Percentiles rank a stretch among this genome's conserved stretches.
Evolutionary conservation across 2,329 filamentous ascomycete genomes (phyloP).

Genomic region (Sclerotinia borealis): DNA sequence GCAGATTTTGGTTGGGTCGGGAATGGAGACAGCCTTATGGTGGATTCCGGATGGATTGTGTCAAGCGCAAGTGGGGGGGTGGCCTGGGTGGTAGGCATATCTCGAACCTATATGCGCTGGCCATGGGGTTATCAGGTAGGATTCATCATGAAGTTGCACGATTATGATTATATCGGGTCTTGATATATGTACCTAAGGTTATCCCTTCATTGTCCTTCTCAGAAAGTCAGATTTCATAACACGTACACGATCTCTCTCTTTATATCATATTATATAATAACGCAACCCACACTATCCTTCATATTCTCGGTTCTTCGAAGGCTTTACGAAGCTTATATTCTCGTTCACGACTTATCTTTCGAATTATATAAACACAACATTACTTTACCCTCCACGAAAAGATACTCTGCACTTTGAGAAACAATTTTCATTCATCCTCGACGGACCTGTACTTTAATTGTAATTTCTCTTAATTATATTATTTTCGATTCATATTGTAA

Average conservation of each 20-base stretch:
- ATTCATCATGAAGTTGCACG: not conserved
- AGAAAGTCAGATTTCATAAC: not conserved
- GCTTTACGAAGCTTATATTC: not conserved
- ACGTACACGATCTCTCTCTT: not conserved
- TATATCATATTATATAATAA: constrained; percentile 7
- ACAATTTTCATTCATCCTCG: not conserved
- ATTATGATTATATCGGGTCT: not conserved
- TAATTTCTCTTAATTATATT: not conserved
- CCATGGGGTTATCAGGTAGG: not conserved
- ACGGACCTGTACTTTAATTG: not conserved
- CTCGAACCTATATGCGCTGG: constrained; percentile 1
- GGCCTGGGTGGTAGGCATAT: not conserved
- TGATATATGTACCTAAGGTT: constrained; percentile 10
- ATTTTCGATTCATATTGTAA: not conserved
- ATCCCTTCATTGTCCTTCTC: not conserved
- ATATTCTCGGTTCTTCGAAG: not conserved
- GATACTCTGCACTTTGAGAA: not conserved
- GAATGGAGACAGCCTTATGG: constrained; percentile 7
- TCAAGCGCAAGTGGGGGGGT: constrained; percentile 6
- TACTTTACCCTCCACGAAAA: not conserved
- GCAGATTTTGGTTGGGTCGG: not conserved
- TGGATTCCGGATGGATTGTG: constrained; percentile 2
- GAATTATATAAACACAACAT: not conserved
- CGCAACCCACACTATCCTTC: not conserved
- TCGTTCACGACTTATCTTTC: not conserved